Base-by-base conservation (phyloP, 2,329 filamentous ascomycete species). In the Elsinoe australis region DNA sequence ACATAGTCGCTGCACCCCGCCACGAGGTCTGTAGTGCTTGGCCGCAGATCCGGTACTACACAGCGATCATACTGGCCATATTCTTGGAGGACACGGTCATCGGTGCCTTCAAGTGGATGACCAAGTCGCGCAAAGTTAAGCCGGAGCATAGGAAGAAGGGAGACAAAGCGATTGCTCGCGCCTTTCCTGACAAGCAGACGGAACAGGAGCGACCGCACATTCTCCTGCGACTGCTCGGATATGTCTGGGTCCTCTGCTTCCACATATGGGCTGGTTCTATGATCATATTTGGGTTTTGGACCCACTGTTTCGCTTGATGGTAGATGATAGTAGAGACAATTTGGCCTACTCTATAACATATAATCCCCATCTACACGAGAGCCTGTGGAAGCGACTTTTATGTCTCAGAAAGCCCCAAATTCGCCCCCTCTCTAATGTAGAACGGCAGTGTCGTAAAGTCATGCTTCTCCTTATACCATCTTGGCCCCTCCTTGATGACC, bases 401-500 rank as follows among this genome's bases (percentile, higher is more conserved):
- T n/a, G n/a, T n/a, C n/a, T n/a, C n/a, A n/a, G n/a, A n/a, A n/a
- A 71, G 56, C 3, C 68, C 61, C 48, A 71, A 35, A 10, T 70
- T 56, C 2, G 62, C 65, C 1, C 66, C 64, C 49, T 67, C 62
- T 9, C 65, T 59, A 4, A 69, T 61, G 51, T 67, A 69, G 15
- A 70, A 35, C n/a, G 68, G 68, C 38, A 63, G 54, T 15, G 64
- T 61, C 4, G 62, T 58, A 51, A 68, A 69, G 3, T 60, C 62
- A 53, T 65, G 67, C 49, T 58, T 65, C 54, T 68, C 63, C 47
- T 58, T 69, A 17, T 66, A 55, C 71, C 71, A 74, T 18, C 61
- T 62, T 1, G 69, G 67, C 8, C 71, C 70, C 19, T 62, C 53
- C 32, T 47, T 47, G 12, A 64, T 58, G 22, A 63, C 62, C 51